Conservation (phyloP, 192 early-diverging fungal genomes). For the Backusella sp. region DNA sequence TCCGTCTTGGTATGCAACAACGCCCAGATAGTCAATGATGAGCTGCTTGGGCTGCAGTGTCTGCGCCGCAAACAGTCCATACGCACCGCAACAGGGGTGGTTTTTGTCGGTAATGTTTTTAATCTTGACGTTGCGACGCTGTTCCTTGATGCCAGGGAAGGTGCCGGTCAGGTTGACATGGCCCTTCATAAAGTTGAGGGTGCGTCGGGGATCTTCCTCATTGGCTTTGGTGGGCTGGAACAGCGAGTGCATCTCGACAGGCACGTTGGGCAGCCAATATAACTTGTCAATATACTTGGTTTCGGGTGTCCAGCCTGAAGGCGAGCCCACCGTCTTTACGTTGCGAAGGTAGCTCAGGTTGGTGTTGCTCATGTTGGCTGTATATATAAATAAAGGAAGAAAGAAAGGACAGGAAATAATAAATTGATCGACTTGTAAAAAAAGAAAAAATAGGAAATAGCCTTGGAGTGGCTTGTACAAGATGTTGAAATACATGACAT, state of each 20-base stretch:
- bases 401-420: too few species aligned
- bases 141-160: slow-evolving; percentile 25
- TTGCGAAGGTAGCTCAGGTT: slow-evolving; percentile 15
- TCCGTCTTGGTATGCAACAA: slow-evolving; percentile 32
- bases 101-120: slow-evolving; percentile 34
- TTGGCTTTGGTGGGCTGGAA: slow-evolving; percentile 20
- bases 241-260: slow-evolving; percentile 10
- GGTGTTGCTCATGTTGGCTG: neutral
- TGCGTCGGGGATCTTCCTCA: slow-evolving; percentile 2
- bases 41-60: slow-evolving; percentile 30
- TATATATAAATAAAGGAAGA: too few species aligned
- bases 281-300: slow-evolving; percentile 32
- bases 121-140: slow-evolving; percentile 32
- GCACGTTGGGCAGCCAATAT: slow-evolving; percentile 29
- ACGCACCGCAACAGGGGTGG: slow-evolving; percentile 40
- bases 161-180: slow-evolving; percentile 27
- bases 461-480: too few species aligned
- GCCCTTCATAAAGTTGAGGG: slow-evolving; percentile 24
- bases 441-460: too few species aligned
- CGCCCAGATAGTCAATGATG: slow-evolving; percentile 40
- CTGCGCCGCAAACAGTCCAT: slow-evolving; percentile 36
- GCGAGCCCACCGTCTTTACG: slow-evolving; percentile 25
- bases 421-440: too few species aligned
- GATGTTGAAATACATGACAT: too few species aligned
- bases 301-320: slow-evolving; percentile 30